Evolutionary conservation across 352 stramenopile species (phyloP), one percentile per base, ranked within the genome.

Genomic region (Globisporangium nagaii): DNA sequence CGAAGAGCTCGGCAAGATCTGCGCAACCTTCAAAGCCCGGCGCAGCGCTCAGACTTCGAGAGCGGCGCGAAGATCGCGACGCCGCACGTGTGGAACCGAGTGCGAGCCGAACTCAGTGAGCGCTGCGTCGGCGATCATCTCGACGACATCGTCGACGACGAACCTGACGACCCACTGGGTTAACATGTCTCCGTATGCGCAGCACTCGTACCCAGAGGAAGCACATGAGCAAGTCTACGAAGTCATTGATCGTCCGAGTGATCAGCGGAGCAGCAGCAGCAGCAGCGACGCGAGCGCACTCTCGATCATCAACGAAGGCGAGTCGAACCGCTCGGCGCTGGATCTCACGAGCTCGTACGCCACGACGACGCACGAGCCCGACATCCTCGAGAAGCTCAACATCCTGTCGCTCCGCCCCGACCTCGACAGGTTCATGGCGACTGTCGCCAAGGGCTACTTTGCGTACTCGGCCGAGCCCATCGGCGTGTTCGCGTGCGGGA

Each of bases 381-480:
- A 71, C 27, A 55, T 71, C n/a, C 48, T 68, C 2, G 64, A 68
- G 31, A 43, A 54, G n/a, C 60, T 71, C 11, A 39, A 36, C n/a
- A 62, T 71, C 39, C 56, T 59, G 39, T 65, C 60, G 5, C 43
- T 68, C 13, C 31, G 36, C 1, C 60, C 64, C 1, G 55, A 71
- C 36, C 27, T 71, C 22, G 54, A 68, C 35, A 67, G 62, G 24
- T 64, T 71, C 39, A 43, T 71, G 51, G 27, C 25, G 15, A 49
- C 35, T 0, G 45, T 69, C 1, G 56, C 45, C 0, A 48, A 51
- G 4, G 49, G 50, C 8, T 72, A 56, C 42, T 59, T 45, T 24
- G 41, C 43, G 4, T 63, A 65, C 39, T 35, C 39, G n/a, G 55
- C 48, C 19, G 61, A 54, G 22, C 28, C 53, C 1, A 57, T 70